Percentiles rank a stretch among this genome's conserved stretches.
Evolutionary conservation across 106 monocot species (phyloP).

Genomic region (Allium sativum): DNA sequence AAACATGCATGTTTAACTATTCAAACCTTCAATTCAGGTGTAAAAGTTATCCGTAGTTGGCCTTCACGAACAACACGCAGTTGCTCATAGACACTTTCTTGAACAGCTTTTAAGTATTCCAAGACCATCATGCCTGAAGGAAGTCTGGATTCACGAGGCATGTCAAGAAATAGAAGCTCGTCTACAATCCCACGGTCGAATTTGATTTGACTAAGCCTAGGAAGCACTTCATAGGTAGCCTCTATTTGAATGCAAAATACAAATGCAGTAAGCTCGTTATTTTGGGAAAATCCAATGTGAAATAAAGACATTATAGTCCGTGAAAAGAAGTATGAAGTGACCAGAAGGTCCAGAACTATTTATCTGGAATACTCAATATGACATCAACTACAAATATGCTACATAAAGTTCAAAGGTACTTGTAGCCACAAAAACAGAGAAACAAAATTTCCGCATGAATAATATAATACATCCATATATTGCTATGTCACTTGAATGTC

Average conservation of each 20-base stretch:
- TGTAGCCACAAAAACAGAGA: too few species aligned
- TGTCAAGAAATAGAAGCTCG: slow-evolving; percentile 76
- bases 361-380: too few species aligned
- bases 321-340: too few species aligned
- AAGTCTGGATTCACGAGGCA: slow-evolving; percentile 60
- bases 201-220: slow-evolving; percentile 84
- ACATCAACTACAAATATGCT: too few species aligned
- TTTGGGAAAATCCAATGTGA: too few species aligned
- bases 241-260: slow-evolving; percentile 27
- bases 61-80: slow-evolving; percentile 87
- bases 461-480: too few species aligned
- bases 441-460: too few species aligned
- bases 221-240: slow-evolving; percentile 78
- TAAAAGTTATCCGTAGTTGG: slow-evolving; percentile 73
- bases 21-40: slow-evolving; percentile 81
- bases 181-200: slow-evolving; percentile 86
- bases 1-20: not conserved
- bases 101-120: slow-evolving; percentile 79
- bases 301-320: too few species aligned
- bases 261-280: not conserved
- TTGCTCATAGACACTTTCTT: slow-evolving; percentile 88
- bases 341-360: too few species aligned
- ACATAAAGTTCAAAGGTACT: too few species aligned
- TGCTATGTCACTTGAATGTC: too few species aligned
- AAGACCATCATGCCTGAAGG: slow-evolving; percentile 69